Evolutionary conservation across 768 basidiomycete species (phyloP), one percentile per base, ranked within the genome.

Genomic region (Jaapia argillacea): DNA sequence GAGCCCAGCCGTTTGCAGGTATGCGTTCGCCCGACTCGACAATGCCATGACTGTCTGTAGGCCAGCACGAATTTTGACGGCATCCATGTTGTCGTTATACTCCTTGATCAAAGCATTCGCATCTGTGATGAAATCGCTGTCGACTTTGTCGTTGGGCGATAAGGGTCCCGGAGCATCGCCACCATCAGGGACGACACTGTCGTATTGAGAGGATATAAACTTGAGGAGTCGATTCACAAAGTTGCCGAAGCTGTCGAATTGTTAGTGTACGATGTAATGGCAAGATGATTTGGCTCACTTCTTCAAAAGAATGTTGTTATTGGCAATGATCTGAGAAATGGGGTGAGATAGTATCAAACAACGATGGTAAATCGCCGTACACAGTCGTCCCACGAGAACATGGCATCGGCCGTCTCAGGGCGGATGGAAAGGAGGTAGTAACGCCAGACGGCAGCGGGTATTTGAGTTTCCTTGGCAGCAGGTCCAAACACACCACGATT

Each of bases 401-500:
- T 91, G 37, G 93, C 79, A 58, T 99, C 96, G 16, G 80, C 81
- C 5, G 81, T 91, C 65, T 99, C 96, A 2, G 96, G 96, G 41
- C 96, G 72, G 10, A 89, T 84, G 5, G 88, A 85, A 13, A 99
- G 71, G 10, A 99, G 71, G 64, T 96, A 98, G 61, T 94, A 99
- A 45, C 96, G 72, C 96, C 94, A 99, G 5, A 98, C 94, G 0
- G 89, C 91, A 0, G 91, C 64, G 20, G 94, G 86, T 36, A 96
- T 85, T 3, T 91, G 91, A 2, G 96, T 94, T 47, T 96, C 89
- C 55, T 77, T 86, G 0, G 94, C 96, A 13, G 82, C 83, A 44
- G 91, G 90, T 22, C 96, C 96, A 50, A 99, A 99, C 2, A 99
- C 94, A 35, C 94, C 96, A 43, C 94, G 84, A 51, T 92, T 91